Base-by-base conservation (phyloP, 306 rosid genomes). In the Acacia acuminata region DNA sequence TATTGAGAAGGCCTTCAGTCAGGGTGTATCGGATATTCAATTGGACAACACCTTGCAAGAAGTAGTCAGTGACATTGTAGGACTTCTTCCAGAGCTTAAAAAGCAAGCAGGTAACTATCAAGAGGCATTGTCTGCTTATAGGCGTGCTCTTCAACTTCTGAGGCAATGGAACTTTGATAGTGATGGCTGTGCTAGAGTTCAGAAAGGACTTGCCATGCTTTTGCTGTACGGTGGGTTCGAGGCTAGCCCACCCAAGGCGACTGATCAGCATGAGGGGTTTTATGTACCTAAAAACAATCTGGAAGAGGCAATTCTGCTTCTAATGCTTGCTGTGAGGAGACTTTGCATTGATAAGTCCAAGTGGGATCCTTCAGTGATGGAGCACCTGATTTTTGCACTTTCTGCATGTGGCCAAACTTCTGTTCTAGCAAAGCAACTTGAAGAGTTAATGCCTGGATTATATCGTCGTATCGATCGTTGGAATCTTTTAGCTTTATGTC, bases 1-100 rank as follows among this genome's bases (percentile, higher is more conserved):
- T 15, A 91, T 92, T 44, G 99, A 96, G 87, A 96, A 91, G 91
- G 88, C 90, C 88, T 94, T 94, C 85, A 81, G 79, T 67, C 91
- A 80, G 82, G 98, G 97, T 42, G 89, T 91, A 77, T 88, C 89
- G 25, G 94, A 92, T 84, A 89, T 84, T 53, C 98, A 94, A 91
- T 96, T 92, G 84, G 99, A 96, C 65, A 74, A 60, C 79, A 96
- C 86, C 84, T 83, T 96, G 93, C 97, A 91, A 88, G 99, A 92
- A 80, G 91, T 88, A 69, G 91, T 96, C 48, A 90, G 89, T 83
- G 91, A 89, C 75, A 93, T 97, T 79, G 99, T 94, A 56, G 99
- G 94, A 92, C 94, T 96, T 81, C 97, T 94, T 88, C 99, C 99
- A 17, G 98, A 91, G 82, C 97, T 96, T 53, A 94, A 92, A 92